These are phyloP conservation scores for Vigna angularis DNA, from an alignment of 306 rosid species.

Conservation along the genomic window DNA sequence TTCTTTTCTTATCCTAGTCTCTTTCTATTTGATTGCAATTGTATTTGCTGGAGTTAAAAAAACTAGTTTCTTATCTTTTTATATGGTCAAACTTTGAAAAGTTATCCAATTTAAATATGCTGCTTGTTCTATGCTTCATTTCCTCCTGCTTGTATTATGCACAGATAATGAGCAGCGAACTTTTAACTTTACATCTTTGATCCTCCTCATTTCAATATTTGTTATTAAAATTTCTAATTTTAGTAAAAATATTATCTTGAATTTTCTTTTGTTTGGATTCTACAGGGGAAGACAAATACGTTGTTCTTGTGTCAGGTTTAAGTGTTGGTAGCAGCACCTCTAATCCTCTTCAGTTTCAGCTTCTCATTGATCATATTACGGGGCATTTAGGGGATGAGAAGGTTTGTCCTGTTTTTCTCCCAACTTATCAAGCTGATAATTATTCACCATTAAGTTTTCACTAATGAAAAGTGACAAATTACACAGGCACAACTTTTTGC, in stretches of 20 bases:
- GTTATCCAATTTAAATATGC: slow-evolving; percentile 31
- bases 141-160: slow-evolving; percentile 10
- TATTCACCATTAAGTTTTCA: slow-evolving; percentile 42
- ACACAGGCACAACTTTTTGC: slow-evolving; percentile 87
- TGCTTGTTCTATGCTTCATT: slow-evolving; percentile 41
- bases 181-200: slow-evolving; percentile 24
- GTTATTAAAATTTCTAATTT: slow-evolving; percentile 21
- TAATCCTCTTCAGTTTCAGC: slow-evolving; percentile 95
- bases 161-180: slow-evolving; percentile 23
- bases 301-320: slow-evolving; percentile 86
- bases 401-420: slow-evolving; percentile 56
- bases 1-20: slow-evolving; percentile 23
- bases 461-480: slow-evolving; percentile 43
- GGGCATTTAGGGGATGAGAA: slow-evolving; percentile 97
- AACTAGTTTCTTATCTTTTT: slow-evolving; percentile 33
- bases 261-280: slow-evolving; percentile 39
- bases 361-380: slow-evolving; percentile 91
- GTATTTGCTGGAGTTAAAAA: background rate
- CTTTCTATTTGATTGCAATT: slow-evolving; percentile 4
- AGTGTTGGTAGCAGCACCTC: slow-evolving; percentile 75
- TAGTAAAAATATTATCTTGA: slow-evolving; percentile 18
- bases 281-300: slow-evolving; percentile 87
- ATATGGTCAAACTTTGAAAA: slow-evolving; percentile 32
- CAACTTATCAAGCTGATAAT: slow-evolving; percentile 37
- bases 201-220: slow-evolving; percentile 28